phyloP scores from a whole-genome alignment of 495 filamentous ascomycete genomes.

The Astrothelium subdiscretum region DNA sequence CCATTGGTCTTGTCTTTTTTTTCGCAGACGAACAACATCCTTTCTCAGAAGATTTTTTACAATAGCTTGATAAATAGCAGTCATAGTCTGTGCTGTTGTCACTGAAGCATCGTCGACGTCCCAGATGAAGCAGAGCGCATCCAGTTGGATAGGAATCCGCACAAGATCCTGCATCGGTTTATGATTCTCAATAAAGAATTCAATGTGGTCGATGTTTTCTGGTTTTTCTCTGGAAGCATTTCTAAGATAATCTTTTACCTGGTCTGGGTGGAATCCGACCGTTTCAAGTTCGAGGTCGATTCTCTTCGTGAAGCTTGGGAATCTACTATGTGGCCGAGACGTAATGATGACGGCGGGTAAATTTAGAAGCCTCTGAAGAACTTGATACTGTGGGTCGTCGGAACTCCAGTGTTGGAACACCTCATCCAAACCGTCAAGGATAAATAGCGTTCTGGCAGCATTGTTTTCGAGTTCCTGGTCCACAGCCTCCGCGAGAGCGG shows the following conservation, averaged over 20 bases:
- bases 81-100: background rate
- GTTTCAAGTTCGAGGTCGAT: conserved; percentile 27
- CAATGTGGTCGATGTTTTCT: conserved; percentile 16
- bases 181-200: conserved; percentile 26
- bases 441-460: conserved; percentile 20
- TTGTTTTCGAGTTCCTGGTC: conserved; percentile 7
- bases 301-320: conserved; percentile 5
- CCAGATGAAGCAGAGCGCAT: conserved; percentile 5
- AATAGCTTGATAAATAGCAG: conserved; percentile 3
- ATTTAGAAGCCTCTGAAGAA: conserved; percentile 28
- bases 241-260: conserved; percentile 23
- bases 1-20: background rate
- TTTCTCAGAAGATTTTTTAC: conserved; percentile 1
- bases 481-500: background rate
- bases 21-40: conserved; percentile 3
- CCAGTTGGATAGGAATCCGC: conserved; percentile 27
- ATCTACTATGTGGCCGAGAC: conserved; percentile 24
- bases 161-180: conserved; percentile 29
- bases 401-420: conserved; percentile 19
- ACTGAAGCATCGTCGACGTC: background rate
- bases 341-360: conserved; percentile 30
- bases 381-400: background rate
- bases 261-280: conserved; percentile 28
- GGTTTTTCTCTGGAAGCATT: background rate
- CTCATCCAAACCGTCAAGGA: conserved; percentile 36